Conservation (phyloP, 1,284 basidiomycete genomes). For the Trichosporon sp. region DNA sequence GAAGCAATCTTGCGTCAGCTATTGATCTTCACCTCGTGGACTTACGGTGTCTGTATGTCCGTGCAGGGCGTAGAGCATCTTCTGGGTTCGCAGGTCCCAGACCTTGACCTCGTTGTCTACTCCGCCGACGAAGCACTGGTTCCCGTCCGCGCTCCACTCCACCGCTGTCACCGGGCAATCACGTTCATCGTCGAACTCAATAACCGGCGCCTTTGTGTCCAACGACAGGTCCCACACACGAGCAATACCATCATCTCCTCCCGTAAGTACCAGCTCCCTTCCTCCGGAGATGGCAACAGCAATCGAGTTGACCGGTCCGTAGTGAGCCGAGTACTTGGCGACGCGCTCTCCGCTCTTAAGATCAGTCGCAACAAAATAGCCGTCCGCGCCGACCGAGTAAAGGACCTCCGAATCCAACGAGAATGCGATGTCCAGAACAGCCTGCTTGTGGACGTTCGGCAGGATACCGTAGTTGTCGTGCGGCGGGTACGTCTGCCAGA, state of each 20-base stretch:
- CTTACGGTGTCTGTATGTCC: slow-evolving; percentile 80
- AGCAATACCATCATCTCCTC: slow-evolving; percentile 82
- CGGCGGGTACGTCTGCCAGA: slow-evolving; percentile 51
- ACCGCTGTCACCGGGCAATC: slow-evolving; percentile 79
- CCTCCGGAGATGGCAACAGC: slow-evolving; percentile 74
- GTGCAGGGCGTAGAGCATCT: slow-evolving; percentile 66
- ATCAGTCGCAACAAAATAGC: slow-evolving; percentile 43
- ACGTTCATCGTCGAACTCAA: slow-evolving; percentile 71
- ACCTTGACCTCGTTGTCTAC: slow-evolving; percentile 92
- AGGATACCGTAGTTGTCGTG: slow-evolving; percentile 51
- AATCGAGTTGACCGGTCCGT: slow-evolving; percentile 80
- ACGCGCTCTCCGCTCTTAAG: slow-evolving; percentile 45
- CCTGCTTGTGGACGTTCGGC: slow-evolving; percentile 48
- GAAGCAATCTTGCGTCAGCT: slow-evolving; percentile 56
- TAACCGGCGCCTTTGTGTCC: slow-evolving; percentile 68
- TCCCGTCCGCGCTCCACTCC: slow-evolving; percentile 82
- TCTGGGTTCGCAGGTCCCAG: slow-evolving; percentile 76
- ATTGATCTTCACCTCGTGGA: too few species aligned
- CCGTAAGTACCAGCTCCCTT: slow-evolving; percentile 71
- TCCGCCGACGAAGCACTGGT: slow-evolving; percentile 78
- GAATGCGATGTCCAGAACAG: slow-evolving; percentile 49
- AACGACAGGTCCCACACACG: slow-evolving; percentile 80
- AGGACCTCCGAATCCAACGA: slow-evolving; percentile 47
- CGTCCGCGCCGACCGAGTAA: slow-evolving; percentile 49
- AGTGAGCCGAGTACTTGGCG: slow-evolving; percentile 59